Base-by-base conservation (phyloP, 768 basidiomycete species). In the Pulveroboletus sp. region DNA sequence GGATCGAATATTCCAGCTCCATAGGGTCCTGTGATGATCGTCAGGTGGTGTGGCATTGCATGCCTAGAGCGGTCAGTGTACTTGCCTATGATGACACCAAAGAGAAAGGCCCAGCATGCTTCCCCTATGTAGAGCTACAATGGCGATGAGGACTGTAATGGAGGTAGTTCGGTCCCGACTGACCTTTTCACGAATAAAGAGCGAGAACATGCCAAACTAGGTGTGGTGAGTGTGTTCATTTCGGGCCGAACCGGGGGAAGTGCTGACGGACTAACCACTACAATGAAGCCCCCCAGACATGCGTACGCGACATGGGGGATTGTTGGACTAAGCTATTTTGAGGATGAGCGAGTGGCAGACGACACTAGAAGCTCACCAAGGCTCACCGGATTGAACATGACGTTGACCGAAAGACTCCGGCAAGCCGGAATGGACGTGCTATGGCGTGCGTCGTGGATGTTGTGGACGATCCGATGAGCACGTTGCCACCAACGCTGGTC, bases 171-270 rank as follows among this genome's bases (percentile, higher is more conserved):
- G 10, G 13, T 30, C 21, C n/a, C 65, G 31, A 48, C 72, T 38
- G 46, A 86, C 87, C 73, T 79, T 83, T 73, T 94, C 92, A 62
- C 93, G 86, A 59, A 97, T 78, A 57, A 97, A 81, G 6, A 94
- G 76, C 3, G 91, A 93, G 71, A 94, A 90, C 90, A 95, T 93
- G 67, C 91, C 91, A 69, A 95, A 96, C 89, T 93, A 24, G 52
- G 7, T 39, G 26, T 1, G 40, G 38, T 8, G 37, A 40, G 1
- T 1, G 26, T 2, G 43, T 28, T 55, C 38, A 49, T 18, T 38
- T 47, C 30, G 21, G n/a, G 24, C 3, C 10, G 11, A 21, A 49
- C 32, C 30, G 43, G 41, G 38, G 40, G 36, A 10, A 39, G 6
- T 36, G 18, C 6, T 17, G 8, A 52, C 36, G 36, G 9, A 72